These are phyloP conservation scores for Vitis riparia DNA, from an alignment of 164 flowering plant genomes.

Conservation along the genomic window DNA sequence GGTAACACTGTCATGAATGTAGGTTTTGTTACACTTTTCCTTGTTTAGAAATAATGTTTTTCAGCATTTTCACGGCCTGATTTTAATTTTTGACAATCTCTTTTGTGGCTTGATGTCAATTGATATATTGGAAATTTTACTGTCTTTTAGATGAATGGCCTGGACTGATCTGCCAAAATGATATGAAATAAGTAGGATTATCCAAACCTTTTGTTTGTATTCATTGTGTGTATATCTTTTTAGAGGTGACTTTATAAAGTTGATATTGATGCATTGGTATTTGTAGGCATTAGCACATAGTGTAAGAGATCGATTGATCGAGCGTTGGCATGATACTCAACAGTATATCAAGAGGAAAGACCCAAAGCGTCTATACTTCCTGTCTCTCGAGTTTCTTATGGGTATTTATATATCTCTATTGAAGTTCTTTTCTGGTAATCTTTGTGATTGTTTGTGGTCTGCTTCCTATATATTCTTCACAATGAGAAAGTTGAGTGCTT, in stretches of 20 bases:
- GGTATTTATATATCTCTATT: conserved; percentile 29
- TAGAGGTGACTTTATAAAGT: neutral
- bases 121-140: neutral
- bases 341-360: conserved; percentile 52
- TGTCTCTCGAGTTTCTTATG: conserved; percentile 63
- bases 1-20: too few species aligned
- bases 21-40: too few species aligned
- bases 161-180: neutral
- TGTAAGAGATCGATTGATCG: conserved; percentile 61
- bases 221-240: neutral
- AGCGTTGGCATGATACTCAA: conserved; percentile 68
- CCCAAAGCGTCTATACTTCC: conserved; percentile 61
- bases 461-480: neutral
- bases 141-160: neutral
- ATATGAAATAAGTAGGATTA: neutral
- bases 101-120: too few species aligned
- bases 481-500: neutral
- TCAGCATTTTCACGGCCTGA: too few species aligned
- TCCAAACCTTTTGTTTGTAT: neutral
- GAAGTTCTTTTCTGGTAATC: neutral
- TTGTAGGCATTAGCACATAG: conserved; percentile 58
- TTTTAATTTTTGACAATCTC: too few species aligned
- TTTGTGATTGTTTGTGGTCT: neutral
- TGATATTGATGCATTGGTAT: conserved; percentile 15
- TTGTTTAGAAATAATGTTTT: too few species aligned